A percentile compares a stretch with the other conserved stretches of the same genome.
phyloP scores from a whole-genome alignment of 148 eudicot species.

The Gaultheria prostrata region DNA sequence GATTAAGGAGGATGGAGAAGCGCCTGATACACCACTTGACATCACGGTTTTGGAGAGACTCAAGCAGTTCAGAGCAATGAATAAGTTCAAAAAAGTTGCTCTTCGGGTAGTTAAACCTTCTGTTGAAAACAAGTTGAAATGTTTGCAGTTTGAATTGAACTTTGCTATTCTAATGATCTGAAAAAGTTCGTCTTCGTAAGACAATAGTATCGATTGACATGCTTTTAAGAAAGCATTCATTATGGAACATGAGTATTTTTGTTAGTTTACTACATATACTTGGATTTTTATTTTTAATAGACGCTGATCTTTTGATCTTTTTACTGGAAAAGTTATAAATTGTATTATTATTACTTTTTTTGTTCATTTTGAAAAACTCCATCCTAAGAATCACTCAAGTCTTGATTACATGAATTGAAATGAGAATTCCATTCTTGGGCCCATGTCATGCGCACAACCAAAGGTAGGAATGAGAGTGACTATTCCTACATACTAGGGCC shows the following conservation, averaged over 20 bases:
- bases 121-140: neutral
- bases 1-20: conserved; percentile 93
- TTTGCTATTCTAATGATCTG: neutral
- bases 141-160: neutral
- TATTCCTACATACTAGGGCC: neutral
- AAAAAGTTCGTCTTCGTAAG: neutral
- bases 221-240: neutral
- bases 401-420: neutral
- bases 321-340: neutral
- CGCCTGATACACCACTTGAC: conserved; percentile 96
- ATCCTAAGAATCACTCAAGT: neutral
- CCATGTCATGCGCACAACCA: neutral
- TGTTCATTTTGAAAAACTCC: neutral
- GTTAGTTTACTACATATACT: neutral
- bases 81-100: conserved; percentile 95
- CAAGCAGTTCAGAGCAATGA: conserved; percentile 94
- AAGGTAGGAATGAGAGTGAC: neutral
- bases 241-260: neutral
- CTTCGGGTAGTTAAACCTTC: conserved; percentile 54
- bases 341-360: neutral
- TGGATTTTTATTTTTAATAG: neutral
- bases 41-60: conserved; percentile 75
- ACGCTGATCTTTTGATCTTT: neutral
- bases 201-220: neutral
- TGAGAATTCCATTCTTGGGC: neutral